Percentiles rank a stretch among this genome's conserved stretches.
These are phyloP conservation scores for Chrysanthemum lavandulifolium DNA, from an alignment of 129 eudicot genomes.

Conservation along the genomic window DNA sequence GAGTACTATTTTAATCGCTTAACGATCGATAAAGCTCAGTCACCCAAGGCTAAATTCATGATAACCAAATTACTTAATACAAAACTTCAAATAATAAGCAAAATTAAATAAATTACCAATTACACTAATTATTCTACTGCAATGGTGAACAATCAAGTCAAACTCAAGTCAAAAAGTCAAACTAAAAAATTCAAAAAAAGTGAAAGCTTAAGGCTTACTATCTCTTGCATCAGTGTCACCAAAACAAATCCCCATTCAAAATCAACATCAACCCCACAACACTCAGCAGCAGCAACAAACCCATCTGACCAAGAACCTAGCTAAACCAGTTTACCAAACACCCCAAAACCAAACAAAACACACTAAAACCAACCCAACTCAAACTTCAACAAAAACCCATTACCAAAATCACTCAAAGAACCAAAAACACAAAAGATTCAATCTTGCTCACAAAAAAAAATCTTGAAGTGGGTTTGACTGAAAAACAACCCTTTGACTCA, in stretches of 20 bases:
- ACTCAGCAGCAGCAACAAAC: constrained; percentile 15
- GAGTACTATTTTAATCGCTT: too few species aligned
- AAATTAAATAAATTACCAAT: neutral
- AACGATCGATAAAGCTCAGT: too few species aligned
- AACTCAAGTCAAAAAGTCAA: neutral
- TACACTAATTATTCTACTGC: neutral
- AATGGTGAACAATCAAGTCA: neutral
- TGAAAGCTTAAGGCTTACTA: constrained; percentile 49
- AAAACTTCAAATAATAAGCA: neutral
- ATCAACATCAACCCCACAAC: constrained; percentile 37
- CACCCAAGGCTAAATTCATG: too few species aligned
- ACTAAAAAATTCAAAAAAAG: neutral
- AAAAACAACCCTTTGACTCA: constrained; percentile 21
- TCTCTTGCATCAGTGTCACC: constrained; percentile 74
- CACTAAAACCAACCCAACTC: neutral
- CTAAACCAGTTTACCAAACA: constrained; percentile 4
- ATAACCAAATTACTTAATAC: neutral
- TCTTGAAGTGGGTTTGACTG: constrained; percentile 21
- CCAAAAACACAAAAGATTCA: neutral
- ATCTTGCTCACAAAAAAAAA: constrained; percentile 20
- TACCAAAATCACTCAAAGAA: constrained; percentile 5
- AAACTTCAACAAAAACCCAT: constrained; percentile 10
- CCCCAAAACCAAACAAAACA: constrained; percentile 16
- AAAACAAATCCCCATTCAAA: constrained; percentile 34
- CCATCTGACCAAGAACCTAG: constrained; percentile 41